A percentile compares a stretch with the other conserved stretches of the same genome.
These are phyloP conservation scores for Phaffia tasmanica DNA, from an alignment of 768 basidiomycete species.

Conservation along the genomic window DNA sequence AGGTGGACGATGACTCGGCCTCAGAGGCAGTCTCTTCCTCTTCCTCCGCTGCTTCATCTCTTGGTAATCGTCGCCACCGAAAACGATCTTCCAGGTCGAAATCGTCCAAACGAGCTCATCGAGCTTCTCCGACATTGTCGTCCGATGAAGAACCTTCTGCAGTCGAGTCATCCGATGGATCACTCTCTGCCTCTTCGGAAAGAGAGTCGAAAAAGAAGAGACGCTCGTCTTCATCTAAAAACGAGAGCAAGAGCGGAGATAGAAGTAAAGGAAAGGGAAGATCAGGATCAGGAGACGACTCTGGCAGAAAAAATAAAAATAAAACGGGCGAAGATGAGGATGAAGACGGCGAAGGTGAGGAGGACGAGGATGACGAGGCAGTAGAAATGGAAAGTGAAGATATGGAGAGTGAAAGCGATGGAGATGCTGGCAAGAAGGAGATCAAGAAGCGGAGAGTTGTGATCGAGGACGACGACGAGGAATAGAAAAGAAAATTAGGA, in stretches of 20 bases:
- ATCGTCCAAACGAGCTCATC: constrained; percentile 1
- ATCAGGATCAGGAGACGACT: no score
- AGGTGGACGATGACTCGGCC: background rate
- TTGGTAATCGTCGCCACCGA: background rate
- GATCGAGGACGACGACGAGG: constrained; percentile 22
- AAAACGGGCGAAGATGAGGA: constrained; percentile 1
- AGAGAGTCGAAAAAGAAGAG: background rate
- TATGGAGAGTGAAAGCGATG: background rate
- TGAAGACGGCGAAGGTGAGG: constrained; percentile 20
- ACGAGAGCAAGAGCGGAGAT: constrained; percentile 1
- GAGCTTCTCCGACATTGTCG: constrained; percentile 18
- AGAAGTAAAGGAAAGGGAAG: background rate
- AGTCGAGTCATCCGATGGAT: constrained; percentile 9
- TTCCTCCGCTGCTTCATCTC: background rate
- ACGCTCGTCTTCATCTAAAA: no score
- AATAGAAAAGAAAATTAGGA: background rate
- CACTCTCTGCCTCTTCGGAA: background rate
- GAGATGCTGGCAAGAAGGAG: constrained; percentile 1
- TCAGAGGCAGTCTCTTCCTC: background rate
- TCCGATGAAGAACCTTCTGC: constrained; percentile 17
- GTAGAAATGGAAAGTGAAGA: no score
- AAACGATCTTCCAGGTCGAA: constrained; percentile 7
- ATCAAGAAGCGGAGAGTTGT: constrained; percentile 22
- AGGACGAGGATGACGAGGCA: constrained; percentile 16
- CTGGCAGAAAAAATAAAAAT: background rate